These are phyloP conservation scores for Magnolia kwangsiensis DNA, from an alignment of 164 flowering plant genomes.

Conservation along the genomic window DNA sequence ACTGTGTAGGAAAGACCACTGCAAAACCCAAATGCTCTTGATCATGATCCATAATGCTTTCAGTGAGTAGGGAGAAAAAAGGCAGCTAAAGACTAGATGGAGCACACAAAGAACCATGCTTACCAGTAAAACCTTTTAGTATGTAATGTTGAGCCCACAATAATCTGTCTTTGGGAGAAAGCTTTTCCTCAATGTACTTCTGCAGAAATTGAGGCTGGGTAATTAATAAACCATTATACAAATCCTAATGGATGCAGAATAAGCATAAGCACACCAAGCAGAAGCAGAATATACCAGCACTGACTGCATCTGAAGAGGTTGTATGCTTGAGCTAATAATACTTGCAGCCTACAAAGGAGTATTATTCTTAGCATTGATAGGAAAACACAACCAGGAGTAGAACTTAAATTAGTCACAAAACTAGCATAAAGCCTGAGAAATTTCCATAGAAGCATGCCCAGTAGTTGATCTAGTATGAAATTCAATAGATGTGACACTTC, in stretches of 20 bases:
- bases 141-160: conserved; percentile 37
- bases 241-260: not conserved
- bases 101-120: conserved; percentile 1
- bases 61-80: not conserved
- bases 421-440: not conserved
- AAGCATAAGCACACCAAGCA: not conserved
- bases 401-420: not conserved
- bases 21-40: not conserved
- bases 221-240: not conserved
- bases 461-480: not conserved
- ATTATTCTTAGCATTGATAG: conserved; percentile 1
- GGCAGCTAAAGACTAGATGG: not conserved
- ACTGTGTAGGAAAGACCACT: not conserved
- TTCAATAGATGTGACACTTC: not conserved
- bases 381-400: not conserved
- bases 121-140: conserved; percentile 53
- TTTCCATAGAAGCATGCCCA: not conserved
- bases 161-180: conserved; percentile 36
- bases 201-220: conserved; percentile 15
- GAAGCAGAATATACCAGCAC: conserved; percentile 37
- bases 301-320: conserved; percentile 53
- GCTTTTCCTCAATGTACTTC: conserved; percentile 47
- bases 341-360: conserved; percentile 43
- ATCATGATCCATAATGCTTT: not conserved
- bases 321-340: conserved; percentile 53